Percentiles rank a stretch among this genome's conserved stretches.
These are phyloP conservation scores for Aspergillus nomiae DNA, from an alignment of 2,329 filamentous ascomycete genomes.

Conservation along the genomic window DNA sequence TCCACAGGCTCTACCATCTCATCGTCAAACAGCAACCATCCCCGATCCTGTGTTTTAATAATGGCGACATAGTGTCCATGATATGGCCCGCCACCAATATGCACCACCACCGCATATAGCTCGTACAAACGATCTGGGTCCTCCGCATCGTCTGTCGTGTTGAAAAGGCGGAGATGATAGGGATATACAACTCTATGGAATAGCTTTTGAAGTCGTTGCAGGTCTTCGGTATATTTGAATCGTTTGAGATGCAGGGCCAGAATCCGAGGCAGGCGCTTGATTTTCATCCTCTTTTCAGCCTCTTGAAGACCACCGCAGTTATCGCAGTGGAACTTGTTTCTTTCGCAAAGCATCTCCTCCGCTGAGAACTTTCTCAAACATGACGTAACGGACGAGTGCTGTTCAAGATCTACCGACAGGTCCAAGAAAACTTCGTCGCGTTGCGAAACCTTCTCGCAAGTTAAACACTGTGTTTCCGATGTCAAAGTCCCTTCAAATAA, in stretches of 20 bases:
- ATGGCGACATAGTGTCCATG: slow-evolving; percentile 98
- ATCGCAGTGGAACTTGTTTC: slow-evolving; percentile 99
- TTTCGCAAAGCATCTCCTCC: slow-evolving; percentile 96
- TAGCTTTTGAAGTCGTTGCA: slow-evolving; percentile 89
- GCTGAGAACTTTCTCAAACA: slow-evolving; percentile 95
- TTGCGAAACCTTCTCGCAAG: slow-evolving; percentile 93
- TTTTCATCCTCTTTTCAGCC: slow-evolving; percentile 99
- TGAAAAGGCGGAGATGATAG: slow-evolving; percentile 94
- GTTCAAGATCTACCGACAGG: slow-evolving; percentile 90
- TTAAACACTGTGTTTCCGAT: slow-evolving; percentile 94
- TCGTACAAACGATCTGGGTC: slow-evolving; percentile 94
- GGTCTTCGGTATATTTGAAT: slow-evolving; percentile 97
- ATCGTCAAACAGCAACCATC: slow-evolving; percentile 96
- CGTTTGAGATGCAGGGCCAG: slow-evolving; percentile 91
- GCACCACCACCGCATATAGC: slow-evolving; percentile 93
- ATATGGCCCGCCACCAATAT: slow-evolving; percentile 94
- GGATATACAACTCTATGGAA: slow-evolving; percentile 97
- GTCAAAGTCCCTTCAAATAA: slow-evolving; percentile 93
- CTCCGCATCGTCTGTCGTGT: slow-evolving; percentile 92
- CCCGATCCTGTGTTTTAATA: slow-evolving; percentile 93
- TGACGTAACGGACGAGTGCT: slow-evolving; percentile 94
- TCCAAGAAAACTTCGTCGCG: slow-evolving; percentile 95
- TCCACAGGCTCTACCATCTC: slow-evolving; percentile 98
- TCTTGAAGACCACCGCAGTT: slow-evolving; percentile 95
- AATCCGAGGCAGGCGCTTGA: slow-evolving; percentile 89